Evolutionary conservation across 441 rosid species (phyloP), one percentile per base, ranked within the genome.

Genomic region (Pelargonium hybrid): DNA sequence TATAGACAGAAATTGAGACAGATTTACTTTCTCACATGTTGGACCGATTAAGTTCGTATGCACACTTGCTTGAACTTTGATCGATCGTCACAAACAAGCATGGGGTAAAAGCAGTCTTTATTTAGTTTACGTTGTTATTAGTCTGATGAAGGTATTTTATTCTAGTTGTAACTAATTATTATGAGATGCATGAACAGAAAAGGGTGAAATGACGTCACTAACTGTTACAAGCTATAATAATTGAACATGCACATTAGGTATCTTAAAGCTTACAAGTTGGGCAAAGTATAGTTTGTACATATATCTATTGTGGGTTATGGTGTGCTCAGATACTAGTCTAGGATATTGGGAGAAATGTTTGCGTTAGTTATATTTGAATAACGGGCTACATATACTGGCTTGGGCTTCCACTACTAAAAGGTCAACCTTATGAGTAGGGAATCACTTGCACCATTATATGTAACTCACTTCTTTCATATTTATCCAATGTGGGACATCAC

Each of bases 81-180:
- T 31, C 2, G 45, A 61, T 10, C 10, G 65, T 26, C 25, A 21
- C 34, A 31, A 61, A 61, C 17, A 61, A 25, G 34, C 65, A 61
- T 57, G 37, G 7, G 37, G 65, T 11, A 61, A 23, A 61, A 61
- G 37, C 26, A 61, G 25, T 31, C 39, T 31, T 31, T 23, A 61
- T 61, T 61, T 61, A 3, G 5, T 23, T 20, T 25, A 7, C 13
- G 65, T 13, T 61, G 65, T 26, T 9, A 8, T 61, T 25, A 61
- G 65, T 61, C 7, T 25, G 39, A 13, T 13, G 37, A 25, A 62
- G 26, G 17, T 21, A 7, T 61, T 61, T 7, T 57, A n/a, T 23
- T 25, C 65, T 23, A 26, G 23, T 62, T 62, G 66, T 62, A 62
- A 62, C 66, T 62, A 62, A 21, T 25, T 26, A 31, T 62, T 31